Evolutionary conservation across 2,329 filamentous ascomycete genomes (phyloP).

Genomic region (Cercospora zeina): DNA sequence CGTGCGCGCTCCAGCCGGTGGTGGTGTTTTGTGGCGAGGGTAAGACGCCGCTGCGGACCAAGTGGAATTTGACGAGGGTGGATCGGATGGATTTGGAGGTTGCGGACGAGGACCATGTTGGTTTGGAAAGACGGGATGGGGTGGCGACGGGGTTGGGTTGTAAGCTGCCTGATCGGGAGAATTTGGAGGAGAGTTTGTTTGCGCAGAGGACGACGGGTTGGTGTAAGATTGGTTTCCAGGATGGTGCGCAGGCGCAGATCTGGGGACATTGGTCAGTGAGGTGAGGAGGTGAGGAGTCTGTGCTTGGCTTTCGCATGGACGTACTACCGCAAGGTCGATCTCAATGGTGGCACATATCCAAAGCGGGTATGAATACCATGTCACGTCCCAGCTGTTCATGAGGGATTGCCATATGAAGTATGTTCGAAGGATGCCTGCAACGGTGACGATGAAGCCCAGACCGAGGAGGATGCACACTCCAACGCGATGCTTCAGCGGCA

Average conservation of each 20-base stretch:
- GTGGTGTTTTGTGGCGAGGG: slow-evolving; percentile 19
- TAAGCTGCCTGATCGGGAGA: slow-evolving; percentile 18
- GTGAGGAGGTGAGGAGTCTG: neutral
- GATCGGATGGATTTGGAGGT: slow-evolving; percentile 13
- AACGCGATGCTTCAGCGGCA: slow-evolving; percentile 46
- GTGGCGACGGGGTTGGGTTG: slow-evolving; percentile 11
- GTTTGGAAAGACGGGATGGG: neutral
- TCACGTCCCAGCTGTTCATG: slow-evolving; percentile 45
- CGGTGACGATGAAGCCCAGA: slow-evolving; percentile 47
- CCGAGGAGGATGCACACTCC: slow-evolving; percentile 45
- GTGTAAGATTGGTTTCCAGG: slow-evolving; percentile 40
- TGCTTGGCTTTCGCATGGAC: slow-evolving; percentile 22
- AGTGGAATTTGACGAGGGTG: neutral
- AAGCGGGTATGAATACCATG: slow-evolving; percentile 49
- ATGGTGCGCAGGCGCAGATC: slow-evolving; percentile 44
- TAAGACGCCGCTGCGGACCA: neutral
- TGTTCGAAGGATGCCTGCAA: slow-evolving; percentile 47
- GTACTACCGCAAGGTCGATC: slow-evolving; percentile 50
- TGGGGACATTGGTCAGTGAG: slow-evolving; percentile 24
- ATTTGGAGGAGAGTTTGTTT: slow-evolving; percentile 30
- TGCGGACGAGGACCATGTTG: neutral
- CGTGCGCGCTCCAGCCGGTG: slow-evolving; percentile 14
- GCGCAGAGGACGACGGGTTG: slow-evolving; percentile 31
- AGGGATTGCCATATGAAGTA: slow-evolving; percentile 49
- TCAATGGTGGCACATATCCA: slow-evolving; percentile 52